A percentile compares a stretch with the other conserved stretches of the same genome.
Conservation (phyloP, 129 eudicot genomes). For the Saussurea involucrata region DNA sequence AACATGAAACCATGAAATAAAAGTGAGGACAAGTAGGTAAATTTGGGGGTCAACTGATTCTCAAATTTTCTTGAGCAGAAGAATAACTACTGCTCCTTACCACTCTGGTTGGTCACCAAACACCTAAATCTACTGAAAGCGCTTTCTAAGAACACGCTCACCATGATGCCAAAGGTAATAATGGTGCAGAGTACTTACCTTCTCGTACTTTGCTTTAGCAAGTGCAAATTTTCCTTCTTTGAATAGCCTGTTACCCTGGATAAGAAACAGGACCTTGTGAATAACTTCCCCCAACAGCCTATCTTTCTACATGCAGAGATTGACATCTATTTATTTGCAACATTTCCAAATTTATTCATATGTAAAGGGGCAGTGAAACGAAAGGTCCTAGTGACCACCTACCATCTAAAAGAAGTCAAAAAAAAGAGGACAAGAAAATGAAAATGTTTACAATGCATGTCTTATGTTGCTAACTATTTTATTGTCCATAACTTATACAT, state of each 20-base stretch:
- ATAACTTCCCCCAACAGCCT: neutral
- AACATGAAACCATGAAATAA: too few species aligned
- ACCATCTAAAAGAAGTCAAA: neutral
- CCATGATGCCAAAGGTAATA: slow-evolving; percentile 1
- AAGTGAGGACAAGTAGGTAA: neutral
- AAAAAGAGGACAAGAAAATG: neutral
- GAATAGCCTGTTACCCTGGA: slow-evolving; percentile 98
- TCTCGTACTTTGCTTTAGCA: slow-evolving; percentile 96
- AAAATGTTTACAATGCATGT: neutral
- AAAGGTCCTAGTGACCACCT: neutral
- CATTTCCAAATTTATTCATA: neutral
- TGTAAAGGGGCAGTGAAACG: neutral
- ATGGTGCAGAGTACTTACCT: slow-evolving; percentile 43
- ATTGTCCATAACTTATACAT: neutral
- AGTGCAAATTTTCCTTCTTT: slow-evolving; percentile 93
- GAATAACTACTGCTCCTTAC: neutral
- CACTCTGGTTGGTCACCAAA: neutral
- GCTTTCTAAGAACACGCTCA: neutral
- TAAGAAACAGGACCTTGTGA: slow-evolving; percentile 16
- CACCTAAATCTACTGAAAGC: neutral
- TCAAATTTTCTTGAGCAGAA: neutral
- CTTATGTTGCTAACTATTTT: neutral
- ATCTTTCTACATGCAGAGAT: neutral
- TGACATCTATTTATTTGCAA: neutral
- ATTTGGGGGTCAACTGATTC: neutral